Evolutionary conservation across 257 asterid species (phyloP).

Genomic region (Primulina tabacum): DNA sequence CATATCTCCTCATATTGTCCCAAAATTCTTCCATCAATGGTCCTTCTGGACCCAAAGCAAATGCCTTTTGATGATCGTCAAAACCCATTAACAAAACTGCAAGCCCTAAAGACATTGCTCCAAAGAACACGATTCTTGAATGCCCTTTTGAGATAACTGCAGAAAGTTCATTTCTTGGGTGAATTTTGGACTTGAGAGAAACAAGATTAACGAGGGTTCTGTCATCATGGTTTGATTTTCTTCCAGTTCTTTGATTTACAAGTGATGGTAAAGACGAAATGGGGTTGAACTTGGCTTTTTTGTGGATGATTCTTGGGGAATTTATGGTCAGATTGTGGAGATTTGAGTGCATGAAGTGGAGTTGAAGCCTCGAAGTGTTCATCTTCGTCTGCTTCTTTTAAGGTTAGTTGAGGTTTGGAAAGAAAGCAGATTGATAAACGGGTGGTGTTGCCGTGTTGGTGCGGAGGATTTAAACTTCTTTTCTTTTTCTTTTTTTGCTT

Average conservation of each 20-base stretch:
- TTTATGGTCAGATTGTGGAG: slow-evolving; percentile 20
- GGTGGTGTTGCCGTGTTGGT: slow-evolving; percentile 26
- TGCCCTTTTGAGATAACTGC: slow-evolving; percentile 19
- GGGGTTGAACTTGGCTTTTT: slow-evolving; percentile 26
- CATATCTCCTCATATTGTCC: slow-evolving; percentile 98
- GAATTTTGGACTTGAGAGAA: background rate
- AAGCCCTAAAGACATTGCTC: slow-evolving; percentile 50
- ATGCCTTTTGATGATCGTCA: slow-evolving; percentile 58
- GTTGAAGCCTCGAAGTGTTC: slow-evolving; percentile 44
- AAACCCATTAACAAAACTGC: slow-evolving; percentile 60
- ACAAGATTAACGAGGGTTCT: slow-evolving; percentile 9
- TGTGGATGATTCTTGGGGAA: slow-evolving; percentile 24
- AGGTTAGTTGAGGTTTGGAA: background rate
- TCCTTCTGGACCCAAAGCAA: slow-evolving; percentile 88
- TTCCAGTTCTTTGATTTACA: slow-evolving; percentile 19
- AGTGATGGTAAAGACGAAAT: slow-evolving; percentile 14
- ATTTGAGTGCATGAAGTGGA: slow-evolving; percentile 31
- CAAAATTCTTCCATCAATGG: slow-evolving; percentile 94
- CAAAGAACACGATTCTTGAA: slow-evolving; percentile 47
- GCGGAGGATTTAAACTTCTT: background rate
- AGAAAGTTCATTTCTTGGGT: background rate
- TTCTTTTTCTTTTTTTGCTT: slow-evolving; percentile 1
- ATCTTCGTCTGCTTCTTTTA: slow-evolving; percentile 27
- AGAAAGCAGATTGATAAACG: slow-evolving; percentile 14
- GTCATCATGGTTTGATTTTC: slow-evolving; percentile 9